Evolutionary conservation across 768 basidiomycete species (phyloP), one percentile per base, ranked within the genome.

Genomic region (Agaricus blazei): DNA sequence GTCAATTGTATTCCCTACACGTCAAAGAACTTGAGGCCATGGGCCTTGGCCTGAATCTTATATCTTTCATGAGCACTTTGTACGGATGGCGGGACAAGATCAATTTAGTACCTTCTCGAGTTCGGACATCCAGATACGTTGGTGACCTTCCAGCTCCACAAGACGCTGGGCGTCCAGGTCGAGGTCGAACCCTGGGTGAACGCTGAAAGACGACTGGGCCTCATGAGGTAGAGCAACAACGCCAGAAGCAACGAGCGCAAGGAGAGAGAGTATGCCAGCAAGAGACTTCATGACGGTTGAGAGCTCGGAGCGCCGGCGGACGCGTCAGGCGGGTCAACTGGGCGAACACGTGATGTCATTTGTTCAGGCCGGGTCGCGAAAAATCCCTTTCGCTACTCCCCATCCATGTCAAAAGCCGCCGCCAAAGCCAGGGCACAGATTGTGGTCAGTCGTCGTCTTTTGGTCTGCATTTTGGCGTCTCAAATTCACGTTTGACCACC

Each of bases 1-100:
- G 36, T 37, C 52, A 49, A 31, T 23, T 40, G 54, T 44, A 38
- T 41, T 41, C 59, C 75, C 72, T 69, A 90, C 88, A 96, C 79
- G 68, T 95, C 93, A 72, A 95, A 89, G 78, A 94, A 95, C 51
- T 81, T 86, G 71, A 84, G 63, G 59, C 91, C 91, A 60, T 80
- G 76, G 48, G 84, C 84, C 70, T 89, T 95, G 58, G 84, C 79
- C 63, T 83, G 73, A 58, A 95, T 87, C 91, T 93, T 23, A 48
- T 47, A 45, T 26, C 34, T 11, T 47, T 28, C 48, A 31, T 38
- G 36, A 50, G 48, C 38, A 27, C 34, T 42, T 31, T 8, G 52
- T 57, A 24, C 59, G 23, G 29, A 19, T 46, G 31, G 29, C 34
- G 8, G 51, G 29, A 49, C 56, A 23, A 36, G 29, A 31, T n/a